Evolutionary conservation across 129 eudicot genomes (phyloP).

Genomic region (Flaveria trinervia): DNA sequence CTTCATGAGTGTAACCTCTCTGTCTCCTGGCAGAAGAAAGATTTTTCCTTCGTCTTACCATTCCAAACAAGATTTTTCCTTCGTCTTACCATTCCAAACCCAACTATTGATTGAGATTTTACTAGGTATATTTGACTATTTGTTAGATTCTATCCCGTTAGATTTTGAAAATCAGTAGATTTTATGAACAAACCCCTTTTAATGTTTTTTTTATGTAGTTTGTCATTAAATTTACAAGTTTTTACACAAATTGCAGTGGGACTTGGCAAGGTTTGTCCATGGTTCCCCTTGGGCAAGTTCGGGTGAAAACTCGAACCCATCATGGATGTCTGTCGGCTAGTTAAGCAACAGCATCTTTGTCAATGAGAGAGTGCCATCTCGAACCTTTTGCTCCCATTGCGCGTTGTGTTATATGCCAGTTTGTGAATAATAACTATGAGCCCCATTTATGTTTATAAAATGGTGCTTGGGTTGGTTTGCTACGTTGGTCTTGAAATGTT

Average conservation of each 20-base stretch:
- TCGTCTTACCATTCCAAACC: too few relatives aligned
- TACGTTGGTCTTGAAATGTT: background rate
- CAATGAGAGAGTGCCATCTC: background rate
- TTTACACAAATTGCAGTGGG: background rate
- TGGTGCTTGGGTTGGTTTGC: background rate
- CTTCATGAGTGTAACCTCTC: too few relatives aligned
- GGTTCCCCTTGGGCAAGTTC: background rate
- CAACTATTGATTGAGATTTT: too few relatives aligned
- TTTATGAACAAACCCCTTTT: too few relatives aligned
- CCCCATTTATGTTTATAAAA: background rate
- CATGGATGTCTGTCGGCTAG: background rate
- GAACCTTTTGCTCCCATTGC: background rate
- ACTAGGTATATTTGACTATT: too few relatives aligned
- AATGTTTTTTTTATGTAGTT: too few relatives aligned
- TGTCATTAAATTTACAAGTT: background rate
- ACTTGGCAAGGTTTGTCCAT: background rate
- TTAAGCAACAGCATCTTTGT: background rate
- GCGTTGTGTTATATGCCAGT: background rate
- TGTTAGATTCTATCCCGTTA: too few relatives aligned
- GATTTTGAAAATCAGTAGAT: too few relatives aligned
- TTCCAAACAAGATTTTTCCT: too few relatives aligned
- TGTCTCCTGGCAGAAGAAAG: too few relatives aligned
- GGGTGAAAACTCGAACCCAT: background rate
- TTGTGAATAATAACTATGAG: background rate
- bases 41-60: too few relatives aligned